Conservation (phyloP, 129 eudicot species). For the Flaveria robusta region DNA sequence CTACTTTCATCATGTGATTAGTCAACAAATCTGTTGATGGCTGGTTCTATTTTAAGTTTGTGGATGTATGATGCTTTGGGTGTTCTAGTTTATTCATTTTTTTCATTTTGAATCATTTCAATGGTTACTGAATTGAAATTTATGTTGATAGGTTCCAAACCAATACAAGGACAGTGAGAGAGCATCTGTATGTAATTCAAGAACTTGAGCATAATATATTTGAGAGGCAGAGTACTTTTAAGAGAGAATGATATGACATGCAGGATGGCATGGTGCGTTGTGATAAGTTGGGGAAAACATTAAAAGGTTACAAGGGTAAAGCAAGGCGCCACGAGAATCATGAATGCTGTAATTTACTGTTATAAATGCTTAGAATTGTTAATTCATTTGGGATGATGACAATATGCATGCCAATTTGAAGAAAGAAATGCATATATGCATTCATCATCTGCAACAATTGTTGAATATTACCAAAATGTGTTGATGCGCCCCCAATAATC, state of each 20-base stretch:
- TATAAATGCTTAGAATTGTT: neutral
- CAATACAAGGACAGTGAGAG: neutral
- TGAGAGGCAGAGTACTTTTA: neutral
- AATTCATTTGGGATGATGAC: neutral
- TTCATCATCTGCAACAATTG: neutral
- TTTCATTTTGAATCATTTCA: neutral
- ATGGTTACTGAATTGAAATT: neutral
- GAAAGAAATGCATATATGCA: neutral
- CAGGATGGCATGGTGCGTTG: neutral
- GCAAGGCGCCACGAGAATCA: neutral
- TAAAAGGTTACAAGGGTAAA: conserved; percentile 5
- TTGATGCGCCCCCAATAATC: neutral
- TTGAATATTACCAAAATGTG: neutral
- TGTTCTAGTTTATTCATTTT: neutral
- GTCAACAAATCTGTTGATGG: neutral
- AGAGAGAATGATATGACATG: neutral
- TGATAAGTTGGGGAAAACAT: neutral
- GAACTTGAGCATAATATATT: neutral
- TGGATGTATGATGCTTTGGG: conserved; percentile 6
- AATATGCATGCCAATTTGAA: neutral
- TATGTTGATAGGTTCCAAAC: neutral
- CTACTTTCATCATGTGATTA: neutral
- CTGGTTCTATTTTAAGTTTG: neutral
- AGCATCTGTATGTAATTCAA: neutral
- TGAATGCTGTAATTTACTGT: neutral